Conservation (phyloP, 2,329 filamentous ascomycete species). For the Emergomyces pasteurianus region DNA sequence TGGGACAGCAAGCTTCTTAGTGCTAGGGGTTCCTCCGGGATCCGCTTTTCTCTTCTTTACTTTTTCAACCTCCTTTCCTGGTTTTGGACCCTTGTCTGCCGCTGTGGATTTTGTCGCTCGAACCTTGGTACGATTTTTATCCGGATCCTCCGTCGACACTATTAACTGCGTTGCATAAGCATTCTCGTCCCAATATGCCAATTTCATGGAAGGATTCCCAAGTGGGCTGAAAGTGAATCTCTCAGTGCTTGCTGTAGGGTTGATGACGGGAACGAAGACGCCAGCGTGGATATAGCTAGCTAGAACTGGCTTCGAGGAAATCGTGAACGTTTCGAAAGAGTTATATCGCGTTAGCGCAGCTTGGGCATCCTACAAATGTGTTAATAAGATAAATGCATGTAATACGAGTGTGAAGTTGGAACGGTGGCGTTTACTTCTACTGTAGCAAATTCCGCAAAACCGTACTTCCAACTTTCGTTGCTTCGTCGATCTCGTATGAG, state of each 20-base stretch:
- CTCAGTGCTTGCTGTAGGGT: conserved; percentile 45
- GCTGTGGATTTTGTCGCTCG: neutral
- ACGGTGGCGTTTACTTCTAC: conserved; percentile 38
- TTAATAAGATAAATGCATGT: neutral
- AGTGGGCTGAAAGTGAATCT: conserved; percentile 58
- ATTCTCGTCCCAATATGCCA: conserved; percentile 66
- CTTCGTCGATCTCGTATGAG: conserved; percentile 61
- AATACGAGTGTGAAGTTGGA: neutral
- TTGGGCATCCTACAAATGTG: conserved; percentile 48
- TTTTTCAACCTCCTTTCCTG: conserved; percentile 31
- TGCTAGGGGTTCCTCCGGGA: conserved; percentile 18
- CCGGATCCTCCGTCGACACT: conserved; percentile 43
- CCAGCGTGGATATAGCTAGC: conserved; percentile 72
- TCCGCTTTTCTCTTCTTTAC: conserved; percentile 38
- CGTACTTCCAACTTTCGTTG: conserved; percentile 66
- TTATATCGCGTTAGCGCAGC: conserved; percentile 61
- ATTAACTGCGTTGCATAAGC: conserved; percentile 57
- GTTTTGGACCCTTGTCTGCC: conserved; percentile 13
- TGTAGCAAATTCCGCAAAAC: conserved; percentile 72
- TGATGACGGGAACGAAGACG: conserved; percentile 65
- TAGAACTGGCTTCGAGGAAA: conserved; percentile 59
- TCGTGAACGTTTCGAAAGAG: conserved; percentile 63
- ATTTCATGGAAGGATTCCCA: conserved; percentile 53
- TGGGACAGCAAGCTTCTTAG: conserved; percentile 42
- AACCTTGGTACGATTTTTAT: conserved; percentile 14